Evolutionary conservation across 495 filamentous ascomycete species (phyloP), one percentile per base, ranked within the genome.

Genomic region (Rusavskia elegans): DNA sequence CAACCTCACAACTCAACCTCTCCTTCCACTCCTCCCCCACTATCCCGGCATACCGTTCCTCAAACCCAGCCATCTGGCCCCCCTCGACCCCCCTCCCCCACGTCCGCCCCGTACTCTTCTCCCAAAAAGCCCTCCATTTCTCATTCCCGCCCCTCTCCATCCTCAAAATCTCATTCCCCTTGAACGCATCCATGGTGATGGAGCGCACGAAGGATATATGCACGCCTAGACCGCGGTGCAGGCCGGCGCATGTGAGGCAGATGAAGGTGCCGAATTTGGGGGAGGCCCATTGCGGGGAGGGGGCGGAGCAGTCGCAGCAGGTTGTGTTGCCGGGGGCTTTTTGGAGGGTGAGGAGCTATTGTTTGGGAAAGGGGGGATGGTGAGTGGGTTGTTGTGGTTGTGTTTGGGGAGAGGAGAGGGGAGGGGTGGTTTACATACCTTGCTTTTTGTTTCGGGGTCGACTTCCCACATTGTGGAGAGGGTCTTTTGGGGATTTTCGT

Each of bases 171-270:
- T 95, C 89, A 52, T 72, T 71, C 56, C 77, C 77, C 64, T 98
- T 98, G 71, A 98, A 96, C 53, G 85, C 84, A 72, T 98, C 92
- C 92, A 98, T 98, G 45, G 85, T 93, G 57, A 97, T 87, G 54
- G 80, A 86, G 56, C 92, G 84, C 50, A 98, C 87, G 69, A 98
- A 98, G 62, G 88, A 95, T 62, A 98, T 95, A 72, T 98, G 92
- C 27, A 98, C 92, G 49, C 92, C 92, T 16, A 98, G 78, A 3
- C 87, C 85, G 58, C 92, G 85, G 71, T 98, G 92, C 27, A 88
- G 86, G 56, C 92, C 92, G 46, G 92, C 92, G 70, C 92, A 98
- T 54, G 81, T 85, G 41, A 98, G 81, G 68, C 92, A 98, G 71
- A 97, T 95, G 68, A 98, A 98, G 67, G 93, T 85, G 57, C 79